phyloP scores from a whole-genome alignment of 164 flowering plant genomes.

The Tetrastigma voinierianum region DNA sequence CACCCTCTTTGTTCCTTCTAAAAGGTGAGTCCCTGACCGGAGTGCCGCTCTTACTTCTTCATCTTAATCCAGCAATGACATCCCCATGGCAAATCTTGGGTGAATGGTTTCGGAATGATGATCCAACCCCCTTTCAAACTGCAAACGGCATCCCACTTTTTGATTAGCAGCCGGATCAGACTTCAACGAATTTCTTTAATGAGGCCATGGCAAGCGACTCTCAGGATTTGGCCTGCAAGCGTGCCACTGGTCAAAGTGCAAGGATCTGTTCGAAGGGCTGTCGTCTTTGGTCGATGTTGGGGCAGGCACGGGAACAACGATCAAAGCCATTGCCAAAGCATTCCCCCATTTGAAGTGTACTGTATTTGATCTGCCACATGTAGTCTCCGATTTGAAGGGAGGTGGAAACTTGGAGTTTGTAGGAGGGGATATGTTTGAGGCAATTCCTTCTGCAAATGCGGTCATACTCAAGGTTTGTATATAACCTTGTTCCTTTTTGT shows the following conservation, averaged over 20 bases:
- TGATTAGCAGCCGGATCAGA: slow-evolving; percentile 7
- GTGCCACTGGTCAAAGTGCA: too few species aligned
- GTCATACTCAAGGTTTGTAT: slow-evolving; percentile 25
- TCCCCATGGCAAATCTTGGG: slow-evolving; percentile 18
- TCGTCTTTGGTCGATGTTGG: too few species aligned
- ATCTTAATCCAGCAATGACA: slow-evolving; percentile 26
- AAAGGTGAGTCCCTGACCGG: slow-evolving; percentile 22
- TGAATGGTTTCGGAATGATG: slow-evolving; percentile 23
- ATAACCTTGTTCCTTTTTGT: too few species aligned
- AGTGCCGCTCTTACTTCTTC: slow-evolving; percentile 11
- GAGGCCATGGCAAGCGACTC: slow-evolving; percentile 23
- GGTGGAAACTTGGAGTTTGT: slow-evolving; percentile 14
- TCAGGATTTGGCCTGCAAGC: too few species aligned
- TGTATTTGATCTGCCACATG: slow-evolving; percentile 33
- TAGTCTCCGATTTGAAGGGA: slow-evolving; percentile 19
- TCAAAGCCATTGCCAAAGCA: too few species aligned
- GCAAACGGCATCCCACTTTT: slow-evolving; percentile 20
- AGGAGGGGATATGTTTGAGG: too few species aligned
- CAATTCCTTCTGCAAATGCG: too few species aligned
- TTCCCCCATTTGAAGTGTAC: too few species aligned
- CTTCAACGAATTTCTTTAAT: slow-evolving; percentile 6
- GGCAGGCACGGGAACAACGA: too few species aligned
- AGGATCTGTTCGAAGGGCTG: too few species aligned
- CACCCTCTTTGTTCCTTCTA: slow-evolving; percentile 28
- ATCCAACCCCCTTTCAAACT: slow-evolving; percentile 19